These are phyloP conservation scores for Verticillium isaacii DNA, from an alignment of 2,329 filamentous ascomycete species.

Conservation along the genomic window DNA sequence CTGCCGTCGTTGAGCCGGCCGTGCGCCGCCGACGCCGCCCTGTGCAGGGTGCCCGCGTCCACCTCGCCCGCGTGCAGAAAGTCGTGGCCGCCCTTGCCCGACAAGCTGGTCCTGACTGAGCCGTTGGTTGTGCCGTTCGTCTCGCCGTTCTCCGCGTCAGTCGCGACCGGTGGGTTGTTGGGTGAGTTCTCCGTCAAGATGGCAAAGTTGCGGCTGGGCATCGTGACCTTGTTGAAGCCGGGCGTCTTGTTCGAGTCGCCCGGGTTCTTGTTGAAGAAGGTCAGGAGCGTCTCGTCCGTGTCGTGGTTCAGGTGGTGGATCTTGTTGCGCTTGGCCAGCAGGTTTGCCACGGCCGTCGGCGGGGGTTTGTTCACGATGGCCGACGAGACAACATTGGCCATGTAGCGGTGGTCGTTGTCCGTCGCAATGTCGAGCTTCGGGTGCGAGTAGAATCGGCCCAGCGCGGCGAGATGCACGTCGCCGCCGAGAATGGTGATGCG, in stretches of 20 bases:
- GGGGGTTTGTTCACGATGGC: slow-evolving; percentile 95
- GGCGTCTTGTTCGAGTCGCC: slow-evolving; percentile 71
- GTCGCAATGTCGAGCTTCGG: slow-evolving; percentile 71
- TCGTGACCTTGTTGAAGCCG: slow-evolving; percentile 76
- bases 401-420: slow-evolving; percentile 85
- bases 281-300: slow-evolving; percentile 89
- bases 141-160: slow-evolving; percentile 15
- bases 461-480: slow-evolving; percentile 86
- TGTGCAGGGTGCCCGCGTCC: slow-evolving; percentile 73
- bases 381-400: slow-evolving; percentile 90
- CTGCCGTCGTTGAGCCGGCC: slow-evolving; percentile 52
- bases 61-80: slow-evolving; percentile 72
- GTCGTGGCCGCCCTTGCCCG: slow-evolving; percentile 60
- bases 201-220: slow-evolving; percentile 91
- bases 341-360: slow-evolving; percentile 80
- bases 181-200: slow-evolving; percentile 85
- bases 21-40: slow-evolving; percentile 58
- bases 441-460: slow-evolving; percentile 93
- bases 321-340: slow-evolving; percentile 86
- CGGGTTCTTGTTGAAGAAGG: slow-evolving; percentile 88
- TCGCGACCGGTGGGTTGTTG: slow-evolving; percentile 28
- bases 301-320: slow-evolving; percentile 63
- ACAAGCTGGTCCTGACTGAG: slow-evolving; percentile 18
- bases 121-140: slow-evolving; percentile 4
- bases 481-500: slow-evolving; percentile 90